Evolutionary conservation across 225 moss, liverwort and hornwort species (phyloP), one percentile per base, ranked within the genome.

Genomic region (Neckera pumila): DNA sequence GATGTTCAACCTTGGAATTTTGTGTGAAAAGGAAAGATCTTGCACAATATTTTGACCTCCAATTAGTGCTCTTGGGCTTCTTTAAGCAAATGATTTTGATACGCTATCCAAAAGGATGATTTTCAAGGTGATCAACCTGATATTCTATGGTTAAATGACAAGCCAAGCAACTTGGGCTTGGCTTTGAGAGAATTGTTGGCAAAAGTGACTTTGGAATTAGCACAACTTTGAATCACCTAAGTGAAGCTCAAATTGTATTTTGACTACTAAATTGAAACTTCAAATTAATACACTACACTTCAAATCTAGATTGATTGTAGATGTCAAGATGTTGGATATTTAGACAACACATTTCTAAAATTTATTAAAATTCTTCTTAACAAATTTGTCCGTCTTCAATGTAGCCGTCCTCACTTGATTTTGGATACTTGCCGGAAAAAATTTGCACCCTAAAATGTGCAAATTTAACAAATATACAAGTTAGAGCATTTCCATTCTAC

Each of bases 111-210:
- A 63, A 33, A 63, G 16, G 63, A 17, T 63, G 63, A 63, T 63
- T 63, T 28, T 1, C 11, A 61, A 1, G 6, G 1, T 61, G 7
- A 28, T 7, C 7, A 61, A 3, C 3, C 7, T 0, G 0, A 0
- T 6, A 2, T 28, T 61, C 3, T 3, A 15, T 0, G 15, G 8
- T 30, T 15, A 15, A 59, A 10, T 1, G 0, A n/a, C n/a, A n/a
- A 21, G 12, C 12, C 9, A 11, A 21, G 21, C 2, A n/a, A n/a
- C 12, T 38, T 10, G 0, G 4, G 12, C 12, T 67, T 67, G 22
- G 4, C 22, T n/a, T 38, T 22, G 7, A n/a, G 0, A 12, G 22
- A 67, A 22, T 38, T 0, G 0, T 22, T 21, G 22, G 12, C 22
- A 22, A 67, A 38, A 67, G 21, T 38, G 7, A 7, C 12, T n/a